These are phyloP conservation scores for Penicillium lividum DNA, from an alignment of 495 filamentous ascomycete species.

Conservation along the genomic window DNA sequence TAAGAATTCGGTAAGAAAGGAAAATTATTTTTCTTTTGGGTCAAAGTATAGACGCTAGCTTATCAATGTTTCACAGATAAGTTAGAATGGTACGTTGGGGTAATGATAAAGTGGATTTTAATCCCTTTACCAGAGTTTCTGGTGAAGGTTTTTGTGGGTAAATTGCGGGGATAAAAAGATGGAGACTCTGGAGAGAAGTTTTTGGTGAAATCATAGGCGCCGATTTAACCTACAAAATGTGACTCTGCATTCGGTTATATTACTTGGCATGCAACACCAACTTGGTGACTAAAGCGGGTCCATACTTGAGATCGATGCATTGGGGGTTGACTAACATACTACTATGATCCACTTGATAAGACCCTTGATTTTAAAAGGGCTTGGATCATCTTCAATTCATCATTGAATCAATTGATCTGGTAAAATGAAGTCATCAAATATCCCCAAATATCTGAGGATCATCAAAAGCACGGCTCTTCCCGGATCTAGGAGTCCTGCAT, in stretches of 20 bases:
- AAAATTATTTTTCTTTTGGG: too few relatives aligned
- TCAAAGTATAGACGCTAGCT: conserved; percentile 16
- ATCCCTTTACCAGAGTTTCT: background rate
- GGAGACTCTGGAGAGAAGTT: conserved; percentile 16
- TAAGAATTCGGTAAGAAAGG: too few relatives aligned
- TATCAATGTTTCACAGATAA: conserved; percentile 21
- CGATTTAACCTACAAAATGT: conserved; percentile 1
- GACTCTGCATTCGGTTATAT: conserved; percentile 9
- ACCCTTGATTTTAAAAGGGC: too few relatives aligned
- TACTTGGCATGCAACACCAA: background rate
- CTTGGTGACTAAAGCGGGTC: background rate
- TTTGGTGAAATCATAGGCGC: background rate
- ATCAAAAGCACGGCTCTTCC: background rate
- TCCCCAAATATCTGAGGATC: too few relatives aligned
- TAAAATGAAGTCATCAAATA: background rate
- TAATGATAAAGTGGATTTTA: conserved; percentile 7
- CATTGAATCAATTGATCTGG: background rate
- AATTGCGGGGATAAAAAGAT: conserved; percentile 20
- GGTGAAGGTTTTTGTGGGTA: background rate
- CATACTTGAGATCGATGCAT: background rate
- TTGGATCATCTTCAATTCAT: background rate
- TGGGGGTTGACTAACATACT: background rate
- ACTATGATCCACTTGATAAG: background rate
- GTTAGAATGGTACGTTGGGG: conserved; percentile 7
- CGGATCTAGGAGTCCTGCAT: background rate